Conservation (phyloP, 2,329 filamentous ascomycete genomes). For the Colletotrichum sp. region DNA sequence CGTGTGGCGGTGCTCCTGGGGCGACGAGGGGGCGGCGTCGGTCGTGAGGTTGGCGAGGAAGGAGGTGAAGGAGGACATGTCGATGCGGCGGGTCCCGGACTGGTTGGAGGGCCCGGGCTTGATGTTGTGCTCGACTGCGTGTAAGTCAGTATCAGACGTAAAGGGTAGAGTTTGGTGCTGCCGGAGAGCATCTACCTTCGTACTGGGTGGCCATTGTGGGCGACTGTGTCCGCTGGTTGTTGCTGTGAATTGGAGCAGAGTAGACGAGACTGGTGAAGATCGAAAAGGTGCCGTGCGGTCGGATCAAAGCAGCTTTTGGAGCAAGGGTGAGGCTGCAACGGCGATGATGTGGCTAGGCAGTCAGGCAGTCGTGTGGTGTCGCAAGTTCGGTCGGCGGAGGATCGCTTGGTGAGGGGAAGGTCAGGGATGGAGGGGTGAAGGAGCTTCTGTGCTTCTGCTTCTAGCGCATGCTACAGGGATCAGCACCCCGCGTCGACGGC, state of each 20-base stretch:
- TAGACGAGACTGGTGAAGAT: not conserved
- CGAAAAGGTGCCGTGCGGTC: not conserved
- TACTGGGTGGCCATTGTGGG: conserved; percentile 61
- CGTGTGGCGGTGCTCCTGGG: conserved; percentile 36
- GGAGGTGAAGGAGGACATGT: conserved; percentile 69
- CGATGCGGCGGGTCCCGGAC: conserved; percentile 57
- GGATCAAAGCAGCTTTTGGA: not conserved
- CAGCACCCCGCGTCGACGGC: not conserved
- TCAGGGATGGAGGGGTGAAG: not conserved
- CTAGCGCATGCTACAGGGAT: not conserved
- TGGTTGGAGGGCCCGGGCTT: conserved; percentile 44
- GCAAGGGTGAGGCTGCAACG: conserved; percentile 10
- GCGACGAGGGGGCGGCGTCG: conserved; percentile 29
- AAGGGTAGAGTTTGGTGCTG: not conserved
- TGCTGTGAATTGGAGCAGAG: not conserved
- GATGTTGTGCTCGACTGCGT: conserved; percentile 69
- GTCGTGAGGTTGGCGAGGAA: conserved; percentile 59
- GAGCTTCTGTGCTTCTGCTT: not conserved
- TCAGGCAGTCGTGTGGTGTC: conserved; percentile 18
- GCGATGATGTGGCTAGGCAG: conserved; percentile 17
- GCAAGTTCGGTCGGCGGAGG: conserved; percentile 6
- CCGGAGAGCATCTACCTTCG: conserved; percentile 47
- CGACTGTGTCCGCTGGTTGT: not conserved
- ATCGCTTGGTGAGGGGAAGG: not conserved
- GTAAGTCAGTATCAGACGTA: not conserved